These are phyloP conservation scores for Heritiera fomes DNA, from an alignment of 345 rosid genomes.

Conservation along the genomic window DNA sequence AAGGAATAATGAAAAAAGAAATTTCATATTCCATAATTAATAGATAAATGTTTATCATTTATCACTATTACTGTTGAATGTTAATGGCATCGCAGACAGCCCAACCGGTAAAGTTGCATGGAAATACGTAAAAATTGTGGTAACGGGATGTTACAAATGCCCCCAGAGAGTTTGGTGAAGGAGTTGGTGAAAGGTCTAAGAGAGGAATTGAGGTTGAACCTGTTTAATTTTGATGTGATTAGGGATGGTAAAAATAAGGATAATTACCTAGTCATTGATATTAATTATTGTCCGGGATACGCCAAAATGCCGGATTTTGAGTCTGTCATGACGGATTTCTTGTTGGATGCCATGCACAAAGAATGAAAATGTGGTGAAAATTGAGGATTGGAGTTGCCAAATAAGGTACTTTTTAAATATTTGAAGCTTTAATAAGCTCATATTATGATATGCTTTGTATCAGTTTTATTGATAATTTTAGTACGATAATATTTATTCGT, in stretches of 20 bases:
- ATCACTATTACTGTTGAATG: too few relatives aligned
- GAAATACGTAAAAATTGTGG: too few relatives aligned
- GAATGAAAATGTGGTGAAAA: conserved; percentile 12
- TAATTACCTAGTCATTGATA: conserved; percentile 56
- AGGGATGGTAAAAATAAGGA: conserved; percentile 50
- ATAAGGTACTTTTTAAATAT: not conserved
- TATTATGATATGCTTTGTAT: not conserved
- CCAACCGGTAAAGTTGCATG: too few relatives aligned
- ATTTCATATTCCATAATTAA: too few relatives aligned
- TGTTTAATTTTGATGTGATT: conserved; percentile 70
- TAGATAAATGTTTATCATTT: too few relatives aligned
- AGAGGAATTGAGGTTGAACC: conserved; percentile 47
- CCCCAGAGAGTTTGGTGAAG: conserved; percentile 44
- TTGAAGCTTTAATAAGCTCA: not conserved
- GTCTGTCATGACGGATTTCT: conserved; percentile 52
- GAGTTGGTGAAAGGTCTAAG: conserved; percentile 51
- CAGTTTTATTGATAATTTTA: not conserved
- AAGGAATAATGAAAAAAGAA: too few relatives aligned
- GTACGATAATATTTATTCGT: not conserved
- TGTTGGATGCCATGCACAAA: conserved; percentile 36
- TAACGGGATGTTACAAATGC: too few relatives aligned
- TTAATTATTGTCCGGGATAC: conserved; percentile 74
- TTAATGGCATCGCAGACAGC: too few relatives aligned
- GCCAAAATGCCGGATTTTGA: conserved; percentile 65
- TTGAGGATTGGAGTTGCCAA: not conserved